Evolutionary conservation across 1,284 basidiomycete species (phyloP).

Genomic region (Gomphus bonarii): DNA sequence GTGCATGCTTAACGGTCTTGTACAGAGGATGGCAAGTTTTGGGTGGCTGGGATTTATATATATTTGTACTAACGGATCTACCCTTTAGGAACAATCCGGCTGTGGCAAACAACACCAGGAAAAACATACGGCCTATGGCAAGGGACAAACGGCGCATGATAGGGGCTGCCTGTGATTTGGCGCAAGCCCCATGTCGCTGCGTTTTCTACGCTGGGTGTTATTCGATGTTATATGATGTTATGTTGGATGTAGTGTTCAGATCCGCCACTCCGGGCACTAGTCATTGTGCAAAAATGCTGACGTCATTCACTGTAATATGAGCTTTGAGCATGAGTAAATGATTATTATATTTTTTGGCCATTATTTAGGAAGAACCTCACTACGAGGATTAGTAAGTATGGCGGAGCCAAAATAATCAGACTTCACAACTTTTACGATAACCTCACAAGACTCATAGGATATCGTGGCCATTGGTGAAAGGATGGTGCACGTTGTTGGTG

Average conservation of each 20-base stretch:
- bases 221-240: not conserved
- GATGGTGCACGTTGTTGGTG: too few relatives aligned
- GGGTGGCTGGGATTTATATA: not conserved
- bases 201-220: not conserved
- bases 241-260: slow-evolving; percentile 1
- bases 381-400: too few relatives aligned
- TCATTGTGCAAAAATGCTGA: not conserved
- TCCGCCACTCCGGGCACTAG: not conserved
- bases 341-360: too few relatives aligned
- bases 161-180: not conserved
- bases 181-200: not conserved
- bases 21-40: slow-evolving; percentile 57
- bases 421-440: too few relatives aligned
- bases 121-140: slow-evolving; percentile 93
- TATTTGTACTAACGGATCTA: not conserved
- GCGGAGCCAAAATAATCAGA: too few relatives aligned
- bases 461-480: too few relatives aligned
- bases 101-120: slow-evolving; percentile 94
- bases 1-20: slow-evolving; percentile 12
- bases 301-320: not conserved
- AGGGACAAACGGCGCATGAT: slow-evolving; percentile 39
- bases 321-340: not conserved
- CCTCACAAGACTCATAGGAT: too few relatives aligned
- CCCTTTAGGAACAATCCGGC: slow-evolving; percentile 70
- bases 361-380: too few relatives aligned